Conservation (phyloP, 306 rosid species). For the Psophocarpus tetragonolobus region DNA sequence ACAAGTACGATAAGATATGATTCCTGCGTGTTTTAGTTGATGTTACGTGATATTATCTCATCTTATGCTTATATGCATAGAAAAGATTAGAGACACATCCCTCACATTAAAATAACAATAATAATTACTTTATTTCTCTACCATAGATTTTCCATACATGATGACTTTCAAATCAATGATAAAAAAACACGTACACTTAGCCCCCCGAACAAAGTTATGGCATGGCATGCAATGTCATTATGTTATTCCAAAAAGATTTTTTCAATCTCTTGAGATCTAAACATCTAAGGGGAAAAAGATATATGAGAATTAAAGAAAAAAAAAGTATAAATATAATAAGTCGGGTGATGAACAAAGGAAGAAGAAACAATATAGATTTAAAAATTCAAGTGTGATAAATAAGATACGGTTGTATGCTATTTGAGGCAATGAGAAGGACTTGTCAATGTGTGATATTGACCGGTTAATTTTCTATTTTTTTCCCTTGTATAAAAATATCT, state of each 20-base stretch:
- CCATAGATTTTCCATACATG: slow-evolving; percentile 1
- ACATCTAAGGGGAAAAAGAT: not conserved
- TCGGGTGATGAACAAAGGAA: not conserved
- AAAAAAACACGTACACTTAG: not conserved
- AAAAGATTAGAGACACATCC: slow-evolving; percentile 4
- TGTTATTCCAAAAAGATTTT: not conserved
- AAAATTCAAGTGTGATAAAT: not conserved
- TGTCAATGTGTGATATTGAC: not conserved
- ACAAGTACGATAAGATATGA: not conserved
- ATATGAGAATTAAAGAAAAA: not conserved
- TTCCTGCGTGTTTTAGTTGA: slow-evolving; percentile 23
- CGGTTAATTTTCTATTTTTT: not conserved
- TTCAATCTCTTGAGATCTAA: not conserved
- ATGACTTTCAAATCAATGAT: slow-evolving; percentile 1
- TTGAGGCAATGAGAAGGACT: not conserved
- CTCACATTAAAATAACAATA: not conserved
- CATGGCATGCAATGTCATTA: slow-evolving; percentile 2
- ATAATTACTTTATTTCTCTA: not conserved
- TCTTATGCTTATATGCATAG: not conserved
- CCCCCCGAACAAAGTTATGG: not conserved
- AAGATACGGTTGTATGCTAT: not conserved
- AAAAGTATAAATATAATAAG: not conserved
- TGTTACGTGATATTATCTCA: slow-evolving; percentile 8
- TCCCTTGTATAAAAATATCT: not conserved
- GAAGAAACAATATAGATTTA: not conserved